Conservation (phyloP, 805 yeast genomes). For the Hanseniaspora meyeri region DNA sequence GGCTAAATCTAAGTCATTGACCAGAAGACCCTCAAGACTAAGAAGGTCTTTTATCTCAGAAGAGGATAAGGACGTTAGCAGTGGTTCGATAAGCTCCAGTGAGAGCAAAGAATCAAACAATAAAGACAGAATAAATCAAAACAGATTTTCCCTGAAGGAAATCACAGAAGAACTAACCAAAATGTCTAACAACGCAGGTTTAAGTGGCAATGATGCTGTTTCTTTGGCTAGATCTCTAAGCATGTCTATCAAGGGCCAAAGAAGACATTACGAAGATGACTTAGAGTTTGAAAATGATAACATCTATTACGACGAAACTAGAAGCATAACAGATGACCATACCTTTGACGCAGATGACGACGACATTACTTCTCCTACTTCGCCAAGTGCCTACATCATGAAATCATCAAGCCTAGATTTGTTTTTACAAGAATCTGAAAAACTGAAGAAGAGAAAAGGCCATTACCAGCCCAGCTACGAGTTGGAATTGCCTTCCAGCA, state of each 20-base stretch:
- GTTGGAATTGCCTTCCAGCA: neutral
- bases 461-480: slow-evolving; percentile 12
- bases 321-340: neutral
- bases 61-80: slow-evolving; percentile 21
- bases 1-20: slow-evolving; percentile 17
- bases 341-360: neutral
- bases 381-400: slow-evolving; percentile 3
- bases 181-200: slow-evolving; percentile 63
- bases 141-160: slow-evolving; percentile 55
- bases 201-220: slow-evolving; percentile 68
- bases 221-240: slow-evolving; percentile 72
- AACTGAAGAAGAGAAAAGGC: neutral
- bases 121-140: slow-evolving; percentile 13
- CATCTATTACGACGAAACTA: slow-evolving; percentile 9
- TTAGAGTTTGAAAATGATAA: slow-evolving; percentile 13
- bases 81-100: slow-evolving; percentile 25
- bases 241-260: slow-evolving; percentile 36
- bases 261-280: slow-evolving; percentile 4
- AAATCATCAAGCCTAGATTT: slow-evolving; percentile 1
- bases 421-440: neutral
- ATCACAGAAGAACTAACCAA: slow-evolving; percentile 64
- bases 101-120: slow-evolving; percentile 17
- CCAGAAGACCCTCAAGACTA: slow-evolving; percentile 27
- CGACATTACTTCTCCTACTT: neutral
- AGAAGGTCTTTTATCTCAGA: slow-evolving; percentile 24